Evolutionary conservation across 768 basidiomycete genomes (phyloP).

Genomic region (Rhizopogon salebrosus): DNA sequence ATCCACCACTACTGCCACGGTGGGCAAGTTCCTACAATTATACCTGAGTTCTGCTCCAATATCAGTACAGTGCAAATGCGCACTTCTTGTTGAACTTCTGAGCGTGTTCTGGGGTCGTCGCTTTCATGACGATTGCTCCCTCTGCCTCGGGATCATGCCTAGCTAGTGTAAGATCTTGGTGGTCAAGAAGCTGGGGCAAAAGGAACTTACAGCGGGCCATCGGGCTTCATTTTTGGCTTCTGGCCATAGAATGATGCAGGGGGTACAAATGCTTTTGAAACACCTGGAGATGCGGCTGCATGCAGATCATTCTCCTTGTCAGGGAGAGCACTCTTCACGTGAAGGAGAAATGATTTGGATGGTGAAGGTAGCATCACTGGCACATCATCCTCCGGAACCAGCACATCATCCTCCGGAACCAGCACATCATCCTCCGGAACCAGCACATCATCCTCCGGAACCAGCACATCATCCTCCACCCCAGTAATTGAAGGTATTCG

Average conservation of each 20-base stretch:
- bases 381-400: constrained; percentile 16
- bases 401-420: constrained; percentile 22
- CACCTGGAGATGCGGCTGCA: constrained; percentile 3
- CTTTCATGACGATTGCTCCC: constrained; percentile 83
- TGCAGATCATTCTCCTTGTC: constrained; percentile 19
- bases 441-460: constrained; percentile 12
- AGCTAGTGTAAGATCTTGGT: not conserved
- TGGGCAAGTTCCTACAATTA: constrained; percentile 45
- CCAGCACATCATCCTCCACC: constrained; percentile 21
- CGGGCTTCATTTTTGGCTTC: constrained; percentile 24
- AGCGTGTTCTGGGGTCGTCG: constrained; percentile 63
- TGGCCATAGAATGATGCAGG: constrained; percentile 60
- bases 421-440: constrained; percentile 22
- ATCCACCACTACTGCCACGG: constrained; percentile 86
- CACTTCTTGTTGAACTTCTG: constrained; percentile 70
- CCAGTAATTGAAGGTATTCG: constrained; percentile 46
- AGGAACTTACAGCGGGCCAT: constrained; percentile 42
- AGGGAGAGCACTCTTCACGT: not conserved
- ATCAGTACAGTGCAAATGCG: constrained; percentile 3
- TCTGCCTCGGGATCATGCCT: constrained; percentile 77
- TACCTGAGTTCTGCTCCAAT: constrained; percentile 1
- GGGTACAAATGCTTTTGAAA: constrained; percentile 36
- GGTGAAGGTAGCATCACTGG: constrained; percentile 12
- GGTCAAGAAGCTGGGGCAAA: not conserved
- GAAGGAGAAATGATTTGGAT: constrained; percentile 6